A percentile compares a stretch with the other conserved stretches of the same genome.
These are phyloP conservation scores for Candida sithepensis DNA, from an alignment of 805 yeast species.

Conservation along the genomic window DNA sequence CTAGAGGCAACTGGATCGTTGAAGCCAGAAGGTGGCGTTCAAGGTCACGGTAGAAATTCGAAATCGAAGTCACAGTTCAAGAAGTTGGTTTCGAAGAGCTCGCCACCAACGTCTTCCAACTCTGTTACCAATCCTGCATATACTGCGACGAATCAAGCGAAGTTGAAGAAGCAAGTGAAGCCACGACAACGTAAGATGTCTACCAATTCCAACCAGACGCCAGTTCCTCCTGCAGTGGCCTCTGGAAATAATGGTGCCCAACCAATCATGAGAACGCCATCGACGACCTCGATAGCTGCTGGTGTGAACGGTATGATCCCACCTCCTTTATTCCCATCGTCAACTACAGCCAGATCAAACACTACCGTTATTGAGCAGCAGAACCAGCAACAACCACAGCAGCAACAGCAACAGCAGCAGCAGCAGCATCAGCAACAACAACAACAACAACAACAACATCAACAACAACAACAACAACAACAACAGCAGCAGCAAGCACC, in stretches of 20 bases:
- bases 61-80: not conserved
- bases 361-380: not conserved
- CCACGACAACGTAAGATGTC: slow-evolving; percentile 7
- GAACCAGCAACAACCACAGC: not conserved
- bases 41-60: not conserved
- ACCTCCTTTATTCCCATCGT: slow-evolving; percentile 24
- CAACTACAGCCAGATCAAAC: slow-evolving; percentile 2
- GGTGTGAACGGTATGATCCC: slow-evolving; percentile 25
- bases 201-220: not conserved
- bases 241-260: not conserved
- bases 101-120: not conserved
- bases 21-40: not conserved
- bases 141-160: not conserved
- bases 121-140: not conserved
- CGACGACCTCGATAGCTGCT: slow-evolving; percentile 24
- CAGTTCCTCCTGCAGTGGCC: not conserved
- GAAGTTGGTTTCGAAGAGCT: not conserved
- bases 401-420: slow-evolving; percentile 1
- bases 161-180: slow-evolving; percentile 2
- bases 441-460: slow-evolving; percentile 2
- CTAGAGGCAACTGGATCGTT: slow-evolving; percentile 78
- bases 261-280: slow-evolving; percentile 3
- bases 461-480: not conserved
- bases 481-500: slow-evolving; percentile 1
- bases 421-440: too few relatives aligned